phyloP scores from a whole-genome alignment of 257 asterid species.

The Nicotiana sylvestris region DNA sequence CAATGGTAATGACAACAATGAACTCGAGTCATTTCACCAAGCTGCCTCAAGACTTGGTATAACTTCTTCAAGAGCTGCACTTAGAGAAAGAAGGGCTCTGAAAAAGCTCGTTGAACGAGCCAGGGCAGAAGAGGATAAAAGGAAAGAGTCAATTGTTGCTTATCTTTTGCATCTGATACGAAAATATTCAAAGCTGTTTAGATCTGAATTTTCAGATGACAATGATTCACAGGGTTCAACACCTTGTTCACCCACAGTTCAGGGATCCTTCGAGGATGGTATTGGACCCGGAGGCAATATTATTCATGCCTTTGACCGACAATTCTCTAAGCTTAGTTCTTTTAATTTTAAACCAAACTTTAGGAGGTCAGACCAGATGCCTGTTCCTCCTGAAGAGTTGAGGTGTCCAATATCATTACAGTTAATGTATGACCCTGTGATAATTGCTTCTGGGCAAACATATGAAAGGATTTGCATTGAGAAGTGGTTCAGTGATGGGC shows the following conservation, averaged over 20 bases:
- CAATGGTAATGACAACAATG: slow-evolving; percentile 62
- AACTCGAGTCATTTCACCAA: slow-evolving; percentile 91
- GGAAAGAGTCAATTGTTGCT: slow-evolving; percentile 92
- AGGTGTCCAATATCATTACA: slow-evolving; percentile 94
- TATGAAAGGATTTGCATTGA: slow-evolving; percentile 95
- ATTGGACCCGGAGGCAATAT: slow-evolving; percentile 40
- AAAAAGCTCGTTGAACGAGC: slow-evolving; percentile 91
- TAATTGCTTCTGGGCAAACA: slow-evolving; percentile 94
- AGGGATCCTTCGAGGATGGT: slow-evolving; percentile 66
- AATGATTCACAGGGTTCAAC: slow-evolving; percentile 96
- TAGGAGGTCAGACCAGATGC: slow-evolving; percentile 66
- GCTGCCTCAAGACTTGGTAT: slow-evolving; percentile 84
- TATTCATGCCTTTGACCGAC: slow-evolving; percentile 70
- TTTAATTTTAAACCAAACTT: slow-evolving; percentile 81
- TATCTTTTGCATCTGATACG: slow-evolving; percentile 81
- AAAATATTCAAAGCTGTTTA: slow-evolving; percentile 84
- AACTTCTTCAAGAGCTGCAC: slow-evolving; percentile 92
- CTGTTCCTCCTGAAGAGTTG: slow-evolving; percentile 88
- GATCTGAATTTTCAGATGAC: slow-evolving; percentile 88
- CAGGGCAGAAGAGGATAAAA: slow-evolving; percentile 79
- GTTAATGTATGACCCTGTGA: slow-evolving; percentile 92
- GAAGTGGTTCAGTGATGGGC: slow-evolving; percentile 94
- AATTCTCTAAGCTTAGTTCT: slow-evolving; percentile 75
- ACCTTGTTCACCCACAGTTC: slow-evolving; percentile 92
- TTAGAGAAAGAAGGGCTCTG: slow-evolving; percentile 90